Evolutionary conservation across 1,284 basidiomycete species (phyloP), one percentile per base, ranked within the genome.

Genomic region (Neonothopanus nambi): DNA sequence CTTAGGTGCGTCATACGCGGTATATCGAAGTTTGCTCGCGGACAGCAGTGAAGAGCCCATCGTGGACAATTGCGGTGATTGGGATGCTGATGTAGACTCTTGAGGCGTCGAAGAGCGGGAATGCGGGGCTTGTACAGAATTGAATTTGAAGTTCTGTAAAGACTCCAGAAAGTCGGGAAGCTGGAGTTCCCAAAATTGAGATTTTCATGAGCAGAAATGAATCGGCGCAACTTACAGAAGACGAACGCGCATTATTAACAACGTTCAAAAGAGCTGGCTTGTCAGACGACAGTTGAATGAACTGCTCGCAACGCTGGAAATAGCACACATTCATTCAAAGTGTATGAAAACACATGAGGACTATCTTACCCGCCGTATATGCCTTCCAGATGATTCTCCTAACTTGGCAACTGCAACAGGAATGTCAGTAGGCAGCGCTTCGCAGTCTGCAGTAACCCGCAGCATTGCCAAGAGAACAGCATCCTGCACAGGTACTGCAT

Each of bases 401-500:
- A 85, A 48, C 33, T 70, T 69, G 24, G 66, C 67, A 18, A 88
- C 79, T 15, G 62, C 59, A 18, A 65, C 66, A 12, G 70, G 57
- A 17, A 81, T 73, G 11, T 77, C 70, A 13, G 69, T 60, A 2
- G 85, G 78, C 5, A 85, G 61, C 17, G 76, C 72, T 12, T 82
- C 77, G 61, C 82, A 85, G 17, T 84, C 78, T 7, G 77, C 79
- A 42, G 77, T 72, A 41, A 89, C 62, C 48, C 86, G 77, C 38
- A 89, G 66, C 83, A 91, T 87, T 3, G 83, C 76, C 33, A 91
- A 64, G 26, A 91, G 66, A 57, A 80, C 81, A 5, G 81, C 81
- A 54, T 91, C 89, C 63, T 88, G 85, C 9, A 91, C 78, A 20
- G 81, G 73, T 30, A 77, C 89, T 91, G 57, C 20, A 49, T 30